Base-by-base conservation (phyloP, 2,329 filamentous ascomycete species). In the Colletotrichum sansevieriae region DNA sequence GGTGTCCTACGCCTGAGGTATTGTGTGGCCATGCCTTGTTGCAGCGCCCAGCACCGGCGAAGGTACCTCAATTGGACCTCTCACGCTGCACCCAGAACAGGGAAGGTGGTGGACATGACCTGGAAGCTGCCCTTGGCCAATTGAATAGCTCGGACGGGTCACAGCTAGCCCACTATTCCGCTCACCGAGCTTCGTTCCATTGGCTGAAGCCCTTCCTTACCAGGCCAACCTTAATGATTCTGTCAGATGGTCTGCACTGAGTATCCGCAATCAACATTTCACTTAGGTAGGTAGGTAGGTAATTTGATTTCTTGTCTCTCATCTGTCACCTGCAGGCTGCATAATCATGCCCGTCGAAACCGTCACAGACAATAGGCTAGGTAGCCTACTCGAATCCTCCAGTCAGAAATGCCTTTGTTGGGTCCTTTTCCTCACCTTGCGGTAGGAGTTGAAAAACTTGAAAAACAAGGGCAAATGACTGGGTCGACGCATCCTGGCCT, bases 11-110 rank as follows among this genome's bases (percentile, higher is more conserved):
- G n/a, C n/a, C n/a, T n/a, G n/a, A n/a, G n/a, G 9, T 41, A 35
- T 18, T 41, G 18, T 11, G 35, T 37, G 35, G 35, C 22, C 22
- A 22, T 2, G 35, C 35, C 35, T 10, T 10, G 35, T 12, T 58
- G 65, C 59, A 66, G 59, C 43, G 64, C 59, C 64, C 64, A 67
- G 64, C 64, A 51, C n/a, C n/a, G n/a, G n/a, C n/a, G n/a, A n/a
- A 18, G 18, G 20, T 51, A 44, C 33, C 43, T 35, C 41, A 56
- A 55, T 55, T 37, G 55, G 52, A 29, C 35, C 20, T 10, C 25
- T 22, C 22, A 22, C 22, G 22, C 22, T 29, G 25, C 7, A 29
- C 25, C 29, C 29, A 29, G 8, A 52, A 51, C 37, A 66, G 57
- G 67, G 56, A 67, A 67, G 49, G 41, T 63, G 56, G 63, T 52